Evolutionary conservation across 2,329 filamentous ascomycete genomes (phyloP).

Genomic region (Ophiostoma novo-ulmi): DNA sequence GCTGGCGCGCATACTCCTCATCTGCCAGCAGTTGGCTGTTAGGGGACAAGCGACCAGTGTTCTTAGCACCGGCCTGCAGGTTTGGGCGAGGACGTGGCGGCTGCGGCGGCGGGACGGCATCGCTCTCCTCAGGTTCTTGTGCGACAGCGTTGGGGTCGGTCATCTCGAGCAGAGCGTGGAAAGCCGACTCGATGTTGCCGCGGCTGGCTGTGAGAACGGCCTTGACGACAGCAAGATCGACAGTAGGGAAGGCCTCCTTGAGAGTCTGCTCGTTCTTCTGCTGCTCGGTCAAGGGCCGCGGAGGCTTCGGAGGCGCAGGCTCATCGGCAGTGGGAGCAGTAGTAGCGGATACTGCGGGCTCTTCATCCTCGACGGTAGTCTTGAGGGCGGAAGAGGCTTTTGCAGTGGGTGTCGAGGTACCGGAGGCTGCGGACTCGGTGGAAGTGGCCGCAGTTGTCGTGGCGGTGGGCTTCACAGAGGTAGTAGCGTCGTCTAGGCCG

Average conservation of each 20-base stretch:
- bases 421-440: constrained; percentile 33
- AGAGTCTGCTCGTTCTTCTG: constrained; percentile 84
- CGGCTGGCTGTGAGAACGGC: constrained; percentile 82
- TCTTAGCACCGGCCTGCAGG: constrained; percentile 45
- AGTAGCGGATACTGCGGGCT: constrained; percentile 20
- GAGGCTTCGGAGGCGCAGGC: constrained; percentile 67
- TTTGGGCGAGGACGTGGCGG: constrained; percentile 69
- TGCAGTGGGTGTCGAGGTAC: constrained; percentile 31
- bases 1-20: constrained; percentile 81
- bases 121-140: constrained; percentile 38
- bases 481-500: constrained; percentile 40
- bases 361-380: constrained; percentile 23
- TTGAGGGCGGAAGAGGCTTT: constrained; percentile 30
- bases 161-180: constrained; percentile 87
- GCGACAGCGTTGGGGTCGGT: constrained; percentile 66
- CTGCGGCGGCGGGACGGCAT: constrained; percentile 59
- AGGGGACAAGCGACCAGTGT: constrained; percentile 63
- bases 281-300: constrained; percentile 71
- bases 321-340: constrained; percentile 38
- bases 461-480: constrained; percentile 30
- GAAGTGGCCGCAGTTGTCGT: constrained; percentile 19
- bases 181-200: constrained; percentile 85
- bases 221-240: constrained; percentile 75
- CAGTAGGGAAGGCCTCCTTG: constrained; percentile 85
- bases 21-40: constrained; percentile 83